Evolutionary conservation across 345 rosid genomes (phyloP).

Genomic region (Kernera saxatilis): DNA sequence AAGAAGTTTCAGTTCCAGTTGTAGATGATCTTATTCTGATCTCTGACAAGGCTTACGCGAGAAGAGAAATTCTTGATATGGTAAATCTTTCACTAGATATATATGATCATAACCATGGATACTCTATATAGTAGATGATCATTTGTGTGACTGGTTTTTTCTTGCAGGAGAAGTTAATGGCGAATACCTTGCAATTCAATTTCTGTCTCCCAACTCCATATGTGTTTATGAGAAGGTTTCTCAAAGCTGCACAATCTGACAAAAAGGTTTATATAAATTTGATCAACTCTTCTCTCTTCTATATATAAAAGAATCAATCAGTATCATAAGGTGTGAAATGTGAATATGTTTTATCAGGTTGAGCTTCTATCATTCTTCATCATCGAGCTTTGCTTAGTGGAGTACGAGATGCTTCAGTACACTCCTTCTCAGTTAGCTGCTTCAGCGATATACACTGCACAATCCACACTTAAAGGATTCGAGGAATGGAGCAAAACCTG

Average conservation of each 20-base stretch:
- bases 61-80: conserved; percentile 89
- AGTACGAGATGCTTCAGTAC: conserved; percentile 53
- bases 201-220: conserved; percentile 82
- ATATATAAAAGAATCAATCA: background rate
- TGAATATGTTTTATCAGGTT: conserved; percentile 39
- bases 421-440: conserved; percentile 59
- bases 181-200: conserved; percentile 66
- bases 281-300: background rate
- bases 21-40: conserved; percentile 90
- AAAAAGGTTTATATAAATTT: conserved; percentile 51
- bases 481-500: conserved; percentile 46
- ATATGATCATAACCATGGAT: background rate
- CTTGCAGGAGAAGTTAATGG: conserved; percentile 82
- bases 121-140: background rate
- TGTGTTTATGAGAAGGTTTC: conserved; percentile 90
- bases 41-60: conserved; percentile 82
- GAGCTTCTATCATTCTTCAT: conserved; percentile 69
- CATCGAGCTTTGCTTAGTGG: conserved; percentile 52
- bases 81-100: conserved; percentile 28
- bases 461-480: conserved; percentile 33
- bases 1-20: conserved; percentile 94
- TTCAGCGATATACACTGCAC: conserved; percentile 69
- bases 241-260: conserved; percentile 80
- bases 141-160: background rate
- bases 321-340: background rate